Evolutionary conservation across 176 grass and related monocot genomes (phyloP).

Genomic region (Puccinellia tenuiflora): DNA sequence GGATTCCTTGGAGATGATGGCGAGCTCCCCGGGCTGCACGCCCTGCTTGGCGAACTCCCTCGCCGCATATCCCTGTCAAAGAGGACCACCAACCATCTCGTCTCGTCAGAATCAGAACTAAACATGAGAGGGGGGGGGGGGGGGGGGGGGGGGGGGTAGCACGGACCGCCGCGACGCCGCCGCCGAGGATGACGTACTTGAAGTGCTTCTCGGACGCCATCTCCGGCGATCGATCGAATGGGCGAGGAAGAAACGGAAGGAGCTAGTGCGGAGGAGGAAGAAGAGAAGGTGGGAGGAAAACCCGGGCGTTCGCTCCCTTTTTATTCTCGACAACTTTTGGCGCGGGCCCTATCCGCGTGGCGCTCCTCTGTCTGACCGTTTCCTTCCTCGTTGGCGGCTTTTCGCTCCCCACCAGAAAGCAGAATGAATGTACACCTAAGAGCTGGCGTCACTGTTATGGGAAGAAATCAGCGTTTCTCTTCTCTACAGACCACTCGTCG

Average conservation of each 20-base stretch:
- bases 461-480: not conserved
- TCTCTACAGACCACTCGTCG: not conserved
- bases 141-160: not conserved
- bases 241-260: not conserved
- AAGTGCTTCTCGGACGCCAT: slow-evolving; percentile 64
- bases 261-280: not conserved
- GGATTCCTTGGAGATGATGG: slow-evolving; percentile 92
- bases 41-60: slow-evolving; percentile 77
- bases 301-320: slow-evolving; percentile 19
- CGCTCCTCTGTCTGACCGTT: not conserved
- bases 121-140: not conserved
- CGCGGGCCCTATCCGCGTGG: slow-evolving; percentile 15
- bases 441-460: not conserved
- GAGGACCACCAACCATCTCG: not conserved
- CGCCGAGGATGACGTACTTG: slow-evolving; percentile 90
- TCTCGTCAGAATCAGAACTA: not conserved
- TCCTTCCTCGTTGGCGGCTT: no score
- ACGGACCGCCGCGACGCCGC: slow-evolving; percentile 78
- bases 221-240: not conserved
- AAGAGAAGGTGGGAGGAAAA: not conserved
- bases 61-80: slow-evolving; percentile 74
- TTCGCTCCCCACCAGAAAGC: not conserved
- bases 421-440: not conserved
- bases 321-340: slow-evolving; percentile 11
- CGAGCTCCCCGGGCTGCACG: slow-evolving; percentile 74